These are phyloP conservation scores for Coffea eugenioides DNA, from an alignment of 257 asterid genomes.

Conservation along the genomic window DNA sequence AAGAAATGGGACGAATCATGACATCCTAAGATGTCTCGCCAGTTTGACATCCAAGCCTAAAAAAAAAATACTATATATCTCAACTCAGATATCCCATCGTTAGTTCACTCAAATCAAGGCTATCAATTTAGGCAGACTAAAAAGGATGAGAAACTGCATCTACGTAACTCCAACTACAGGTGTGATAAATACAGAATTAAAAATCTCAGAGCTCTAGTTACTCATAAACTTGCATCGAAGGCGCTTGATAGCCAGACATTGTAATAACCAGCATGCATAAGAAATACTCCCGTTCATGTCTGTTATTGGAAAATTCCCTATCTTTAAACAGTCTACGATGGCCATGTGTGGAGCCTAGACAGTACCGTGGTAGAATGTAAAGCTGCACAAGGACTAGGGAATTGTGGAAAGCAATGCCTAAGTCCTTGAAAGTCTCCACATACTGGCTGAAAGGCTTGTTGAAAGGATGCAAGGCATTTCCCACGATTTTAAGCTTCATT, in stretches of 20 bases:
- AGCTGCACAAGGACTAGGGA: not conserved
- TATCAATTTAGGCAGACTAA: not conserved
- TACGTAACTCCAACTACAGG: not conserved
- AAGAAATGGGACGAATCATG: not conserved
- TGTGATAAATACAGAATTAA: not conserved
- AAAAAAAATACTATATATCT: not conserved
- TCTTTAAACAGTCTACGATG: not conserved
- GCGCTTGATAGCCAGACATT: not conserved
- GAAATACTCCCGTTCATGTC: not conserved
- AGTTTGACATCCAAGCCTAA: not conserved
- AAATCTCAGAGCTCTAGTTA: not conserved
- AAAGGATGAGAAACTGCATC: not conserved
- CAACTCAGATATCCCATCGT: not conserved
- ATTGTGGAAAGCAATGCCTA: not conserved
- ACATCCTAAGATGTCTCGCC: not conserved
- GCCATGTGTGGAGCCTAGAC: too few relatives aligned
- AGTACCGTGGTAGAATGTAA: not conserved
- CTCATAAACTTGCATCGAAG: not conserved
- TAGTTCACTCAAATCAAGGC: not conserved
- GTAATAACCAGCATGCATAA: not conserved
- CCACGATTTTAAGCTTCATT: not conserved
- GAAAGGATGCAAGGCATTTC: not conserved
- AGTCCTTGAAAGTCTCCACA: not conserved
- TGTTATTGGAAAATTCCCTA: not conserved
- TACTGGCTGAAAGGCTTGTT: not conserved